Base-by-base conservation (phyloP, 73 alveolate genomes). In the Stentor coeruleus region DNA sequence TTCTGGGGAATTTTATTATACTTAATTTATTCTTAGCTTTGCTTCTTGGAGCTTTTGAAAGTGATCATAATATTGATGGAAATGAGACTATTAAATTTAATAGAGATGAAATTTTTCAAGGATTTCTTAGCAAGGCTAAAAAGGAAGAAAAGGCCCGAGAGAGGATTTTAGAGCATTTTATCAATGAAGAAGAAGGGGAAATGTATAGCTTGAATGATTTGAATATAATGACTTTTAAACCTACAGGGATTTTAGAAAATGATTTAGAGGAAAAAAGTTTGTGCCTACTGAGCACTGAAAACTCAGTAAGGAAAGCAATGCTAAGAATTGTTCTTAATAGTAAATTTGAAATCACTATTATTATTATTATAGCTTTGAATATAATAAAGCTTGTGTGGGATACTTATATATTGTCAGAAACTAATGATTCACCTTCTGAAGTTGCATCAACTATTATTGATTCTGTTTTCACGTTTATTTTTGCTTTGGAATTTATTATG, bases 1-100 rank as follows among this genome's bases (percentile, higher is more conserved):
- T 94, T 82, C 82, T 97, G 26, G 99, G 99, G 58, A 96, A 96
- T 84, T 96, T 86, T 83, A 95, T 96, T 33, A 89, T 97, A 6
- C 90, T 97, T 66, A 97, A 97, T 89, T 80, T 97, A 59, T 97
- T 97, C 89, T 85, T 95, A 59, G 97, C 99, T 38, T 91, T 95
- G 58, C 81, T 97, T 20, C 93, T 97, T 2, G 99, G 95, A 85
- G 81, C 95, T 2, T 97, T 97, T 77, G 92, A 93, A 28, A 93
- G 84, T 14, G 97, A 87, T 28, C 90, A 90, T n/a, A 89, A 88
- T 74, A 89, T 81, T 40, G 96, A 83, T 76, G 76, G 58, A 36
- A 75, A 66, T 31, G 37, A 20, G 59, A 35, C 72, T 15, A 14
- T 28, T 38, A 80, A 80, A 11, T 49, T 6, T 20, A 49, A 20